These are phyloP conservation scores for Pseudocercospora eumusae DNA, from an alignment of 2,329 filamentous ascomycete genomes.

Conservation along the genomic window DNA sequence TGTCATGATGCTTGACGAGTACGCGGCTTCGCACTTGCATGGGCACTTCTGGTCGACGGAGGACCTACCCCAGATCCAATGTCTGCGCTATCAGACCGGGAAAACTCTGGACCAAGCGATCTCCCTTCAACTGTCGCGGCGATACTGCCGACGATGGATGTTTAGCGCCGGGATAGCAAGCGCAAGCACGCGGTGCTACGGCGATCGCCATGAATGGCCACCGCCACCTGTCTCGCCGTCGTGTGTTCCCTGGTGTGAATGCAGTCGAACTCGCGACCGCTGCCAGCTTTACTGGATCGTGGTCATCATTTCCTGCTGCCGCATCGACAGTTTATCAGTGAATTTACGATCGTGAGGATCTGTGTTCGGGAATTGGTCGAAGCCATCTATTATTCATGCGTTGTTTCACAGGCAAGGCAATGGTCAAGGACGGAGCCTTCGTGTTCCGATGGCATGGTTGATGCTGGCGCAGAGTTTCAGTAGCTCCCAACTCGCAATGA, in stretches of 20 bases:
- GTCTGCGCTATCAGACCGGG: neutral
- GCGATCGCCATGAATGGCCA: neutral
- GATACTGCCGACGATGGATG: neutral
- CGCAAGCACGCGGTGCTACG: neutral
- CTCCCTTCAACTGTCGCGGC: neutral
- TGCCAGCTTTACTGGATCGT: neutral
- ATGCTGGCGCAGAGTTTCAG: slow-evolving; percentile 5
- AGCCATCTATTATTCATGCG: neutral
- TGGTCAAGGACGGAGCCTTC: neutral
- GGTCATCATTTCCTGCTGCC: neutral
- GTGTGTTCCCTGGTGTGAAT: neutral
- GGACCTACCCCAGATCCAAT: neutral
- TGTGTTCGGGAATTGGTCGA: neutral
- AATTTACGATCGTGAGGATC: neutral
- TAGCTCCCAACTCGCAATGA: neutral
- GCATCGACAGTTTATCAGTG: neutral
- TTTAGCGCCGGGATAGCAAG: neutral
- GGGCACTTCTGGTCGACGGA: neutral
- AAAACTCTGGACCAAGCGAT: neutral
- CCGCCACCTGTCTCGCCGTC: neutral
- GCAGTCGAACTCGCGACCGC: neutral
- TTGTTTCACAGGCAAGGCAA: neutral
- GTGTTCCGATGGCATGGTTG: slow-evolving; percentile 1
- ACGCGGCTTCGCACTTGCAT: neutral
- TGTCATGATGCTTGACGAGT: neutral